Conservation (phyloP, 495 filamentous ascomycete genomes). For the Aspergillus taichungensis region DNA sequence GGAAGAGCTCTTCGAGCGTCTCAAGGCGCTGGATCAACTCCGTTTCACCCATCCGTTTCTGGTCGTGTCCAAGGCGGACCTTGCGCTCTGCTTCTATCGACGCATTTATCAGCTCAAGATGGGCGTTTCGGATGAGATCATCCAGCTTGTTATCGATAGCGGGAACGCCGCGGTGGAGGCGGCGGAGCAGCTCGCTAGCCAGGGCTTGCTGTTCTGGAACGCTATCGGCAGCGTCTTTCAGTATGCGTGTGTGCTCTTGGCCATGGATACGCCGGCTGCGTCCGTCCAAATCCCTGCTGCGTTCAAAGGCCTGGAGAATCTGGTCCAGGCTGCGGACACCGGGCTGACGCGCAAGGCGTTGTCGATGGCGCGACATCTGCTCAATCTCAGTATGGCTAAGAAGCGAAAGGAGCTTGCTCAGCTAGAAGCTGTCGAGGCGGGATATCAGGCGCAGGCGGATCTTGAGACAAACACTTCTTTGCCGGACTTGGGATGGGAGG, state of each 20-base stretch:
- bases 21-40: constrained; percentile 10
- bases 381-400: constrained; percentile 19
- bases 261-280: constrained; percentile 19
- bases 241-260: constrained; percentile 20
- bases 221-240: constrained; percentile 27
- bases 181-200: constrained; percentile 15
- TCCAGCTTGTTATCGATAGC: constrained; percentile 16
- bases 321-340: constrained; percentile 21
- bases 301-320: constrained; percentile 21
- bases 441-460: constrained; percentile 8
- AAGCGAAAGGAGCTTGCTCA: constrained; percentile 22
- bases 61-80: constrained; percentile 22
- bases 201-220: constrained; percentile 25
- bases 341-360: constrained; percentile 21
- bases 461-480: constrained; percentile 5
- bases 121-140: constrained; percentile 13
- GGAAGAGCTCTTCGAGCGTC: constrained; percentile 17
- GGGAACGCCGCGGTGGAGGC: constrained; percentile 18
- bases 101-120: constrained; percentile 22
- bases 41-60: constrained; percentile 20
- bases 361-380: constrained; percentile 22
- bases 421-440: constrained; percentile 22
- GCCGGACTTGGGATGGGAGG: constrained; percentile 15
- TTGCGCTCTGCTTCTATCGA: constrained; percentile 27
- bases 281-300: constrained; percentile 15